Percentiles rank a stretch among this genome's conserved stretches.
Evolutionary conservation across 306 rosid genomes (phyloP).

Genomic region (Geum urbanum): DNA sequence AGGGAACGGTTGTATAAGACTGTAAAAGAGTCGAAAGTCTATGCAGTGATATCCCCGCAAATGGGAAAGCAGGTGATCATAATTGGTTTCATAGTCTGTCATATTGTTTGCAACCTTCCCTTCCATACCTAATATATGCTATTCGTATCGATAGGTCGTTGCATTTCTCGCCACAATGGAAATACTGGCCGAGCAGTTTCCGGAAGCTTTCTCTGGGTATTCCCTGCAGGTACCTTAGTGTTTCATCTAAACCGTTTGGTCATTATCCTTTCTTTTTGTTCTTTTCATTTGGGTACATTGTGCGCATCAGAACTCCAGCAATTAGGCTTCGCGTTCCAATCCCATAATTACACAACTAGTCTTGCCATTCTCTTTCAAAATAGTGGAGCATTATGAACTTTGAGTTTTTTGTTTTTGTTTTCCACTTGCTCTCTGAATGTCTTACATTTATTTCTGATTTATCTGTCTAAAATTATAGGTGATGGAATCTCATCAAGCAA

Average conservation of each 20-base stretch:
- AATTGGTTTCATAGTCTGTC: background rate
- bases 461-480: conserved; percentile 52
- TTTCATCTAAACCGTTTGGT: background rate
- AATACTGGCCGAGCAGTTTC: conserved; percentile 89
- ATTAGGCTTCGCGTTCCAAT: background rate
- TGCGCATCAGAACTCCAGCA: background rate
- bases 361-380: background rate
- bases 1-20: conserved; percentile 61
- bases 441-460: conserved; percentile 27
- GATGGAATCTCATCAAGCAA: conserved; percentile 90
- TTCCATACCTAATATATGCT: conserved; percentile 26
- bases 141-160: conserved; percentile 55
- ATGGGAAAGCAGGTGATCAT: conserved; percentile 84
- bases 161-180: conserved; percentile 99
- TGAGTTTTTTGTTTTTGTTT: background rate
- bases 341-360: background rate
- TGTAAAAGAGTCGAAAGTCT: conserved; percentile 60
- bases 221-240: conserved; percentile 60
- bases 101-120: conserved; percentile 14
- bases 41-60: conserved; percentile 93
- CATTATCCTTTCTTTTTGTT: background rate
- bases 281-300: background rate
- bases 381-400: background rate
- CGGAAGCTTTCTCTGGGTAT: conserved; percentile 93
- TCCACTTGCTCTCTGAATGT: conserved; percentile 9